phyloP scores from a whole-genome alignment of 2,329 filamentous ascomycete species.

The Pseudocercospora pini-densiflorae region DNA sequence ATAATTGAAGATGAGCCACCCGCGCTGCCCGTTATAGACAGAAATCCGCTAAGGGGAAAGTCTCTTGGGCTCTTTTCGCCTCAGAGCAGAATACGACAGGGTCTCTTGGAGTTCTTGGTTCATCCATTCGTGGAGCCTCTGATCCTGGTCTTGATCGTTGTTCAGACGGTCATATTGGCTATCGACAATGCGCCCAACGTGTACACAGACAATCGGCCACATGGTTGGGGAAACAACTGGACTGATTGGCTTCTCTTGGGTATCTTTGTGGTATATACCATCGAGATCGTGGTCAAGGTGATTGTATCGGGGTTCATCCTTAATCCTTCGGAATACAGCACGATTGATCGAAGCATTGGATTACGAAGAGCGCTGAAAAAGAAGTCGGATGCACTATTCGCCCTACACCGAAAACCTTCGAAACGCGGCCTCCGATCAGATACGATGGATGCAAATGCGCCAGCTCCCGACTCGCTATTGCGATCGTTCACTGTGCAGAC shows the following conservation, averaged over 20 bases:
- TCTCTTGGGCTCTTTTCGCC: conserved; percentile 84
- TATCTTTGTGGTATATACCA: conserved; percentile 86
- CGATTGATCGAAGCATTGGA: conserved; percentile 77
- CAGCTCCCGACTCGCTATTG: conserved; percentile 38
- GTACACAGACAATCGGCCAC: conserved; percentile 62
- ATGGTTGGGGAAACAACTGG: conserved; percentile 67
- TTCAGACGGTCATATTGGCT: conserved; percentile 86
- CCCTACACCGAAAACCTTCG: conserved; percentile 76
- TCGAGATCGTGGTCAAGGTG: conserved; percentile 80
- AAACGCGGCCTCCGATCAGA: conserved; percentile 50
- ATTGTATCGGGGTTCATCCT: conserved; percentile 93
- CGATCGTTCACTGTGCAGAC: conserved; percentile 45
- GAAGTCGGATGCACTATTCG: conserved; percentile 78
- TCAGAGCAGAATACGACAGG: conserved; percentile 72
- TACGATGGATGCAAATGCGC: conserved; percentile 33
- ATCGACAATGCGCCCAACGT: conserved; percentile 74
- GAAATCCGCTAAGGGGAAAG: conserved; percentile 83
- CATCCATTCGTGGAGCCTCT: conserved; percentile 85
- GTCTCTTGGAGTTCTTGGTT: conserved; percentile 81
- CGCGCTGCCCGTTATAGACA: conserved; percentile 36
- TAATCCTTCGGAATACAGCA: conserved; percentile 91
- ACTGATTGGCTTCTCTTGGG: conserved; percentile 82
- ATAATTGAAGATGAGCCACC: conserved; percentile 35
- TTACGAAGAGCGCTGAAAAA: conserved; percentile 74
- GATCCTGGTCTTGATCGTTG: conserved; percentile 82